Evolutionary conservation across 176 grass and related monocot species (phyloP).

Genomic region (Rhipidocladum racemiflorum): DNA sequence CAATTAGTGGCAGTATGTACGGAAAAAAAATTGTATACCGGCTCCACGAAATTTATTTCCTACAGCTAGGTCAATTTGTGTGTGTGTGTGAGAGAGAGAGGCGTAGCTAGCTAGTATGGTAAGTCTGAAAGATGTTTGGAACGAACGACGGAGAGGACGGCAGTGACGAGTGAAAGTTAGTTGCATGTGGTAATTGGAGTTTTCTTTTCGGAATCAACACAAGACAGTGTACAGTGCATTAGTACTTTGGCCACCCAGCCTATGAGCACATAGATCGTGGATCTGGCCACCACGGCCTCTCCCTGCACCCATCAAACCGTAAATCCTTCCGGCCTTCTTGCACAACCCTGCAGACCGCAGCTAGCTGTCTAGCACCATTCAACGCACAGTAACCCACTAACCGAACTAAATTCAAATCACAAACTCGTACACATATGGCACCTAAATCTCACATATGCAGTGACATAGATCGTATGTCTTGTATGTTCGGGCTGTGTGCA

Average conservation of each 20-base stretch:
- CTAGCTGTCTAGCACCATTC: background rate
- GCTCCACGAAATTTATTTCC: no score
- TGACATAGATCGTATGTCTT: no score
- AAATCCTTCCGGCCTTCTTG: background rate
- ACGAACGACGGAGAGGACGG: constrained; percentile 5
- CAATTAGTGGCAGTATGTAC: no score
- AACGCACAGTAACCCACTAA: background rate
- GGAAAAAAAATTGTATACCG: no score
- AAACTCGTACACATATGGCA: background rate
- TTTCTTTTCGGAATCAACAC: constrained; percentile 14
- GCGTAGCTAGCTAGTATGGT: background rate
- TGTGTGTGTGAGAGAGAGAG: constrained; percentile 21
- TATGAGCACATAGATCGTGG: constrained; percentile 12
- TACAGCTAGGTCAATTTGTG: no score
- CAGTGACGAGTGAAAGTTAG: constrained; percentile 49
- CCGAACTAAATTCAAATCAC: background rate
- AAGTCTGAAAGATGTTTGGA: constrained; percentile 35
- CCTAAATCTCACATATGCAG: no score
- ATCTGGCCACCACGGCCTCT: constrained; percentile 16
- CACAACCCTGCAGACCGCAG: background rate
- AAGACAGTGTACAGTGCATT: background rate
- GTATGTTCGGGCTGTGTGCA: no score
- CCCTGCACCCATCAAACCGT: background rate
- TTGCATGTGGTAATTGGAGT: constrained; percentile 19
- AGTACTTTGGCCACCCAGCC: constrained; percentile 25